These are phyloP conservation scores for Fusarium nodosum DNA, from an alignment of 2,329 filamentous ascomycete genomes.

Conservation along the genomic window DNA sequence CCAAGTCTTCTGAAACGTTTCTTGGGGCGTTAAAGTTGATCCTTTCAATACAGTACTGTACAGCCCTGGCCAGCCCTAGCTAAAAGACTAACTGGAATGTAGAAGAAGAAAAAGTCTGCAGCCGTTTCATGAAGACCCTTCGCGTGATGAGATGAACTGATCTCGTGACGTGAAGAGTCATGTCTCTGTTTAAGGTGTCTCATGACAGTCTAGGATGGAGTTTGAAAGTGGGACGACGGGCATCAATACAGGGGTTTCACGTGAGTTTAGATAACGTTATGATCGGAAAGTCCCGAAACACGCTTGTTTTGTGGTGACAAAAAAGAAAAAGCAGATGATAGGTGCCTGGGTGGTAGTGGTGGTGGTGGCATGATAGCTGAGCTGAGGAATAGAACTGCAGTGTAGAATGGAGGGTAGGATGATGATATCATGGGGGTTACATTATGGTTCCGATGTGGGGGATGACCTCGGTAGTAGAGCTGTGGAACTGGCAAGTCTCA, in stretches of 20 bases:
- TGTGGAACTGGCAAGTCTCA: not conserved
- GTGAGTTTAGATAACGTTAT: conserved; percentile 17
- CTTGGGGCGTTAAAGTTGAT: conserved; percentile 17
- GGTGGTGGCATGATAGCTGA: conserved; percentile 45
- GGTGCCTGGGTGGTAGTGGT: not conserved
- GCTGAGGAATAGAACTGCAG: not conserved
- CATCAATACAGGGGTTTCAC: conserved; percentile 5
- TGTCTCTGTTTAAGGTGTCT: conserved; percentile 25
- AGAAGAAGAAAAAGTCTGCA: conserved; percentile 4
- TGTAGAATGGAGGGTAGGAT: conserved; percentile 42
- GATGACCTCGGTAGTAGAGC: conserved; percentile 25
- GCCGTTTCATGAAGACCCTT: conserved; percentile 30
- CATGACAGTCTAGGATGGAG: conserved; percentile 20
- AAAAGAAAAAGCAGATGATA: conserved; percentile 40
- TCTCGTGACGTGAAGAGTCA: conserved; percentile 39
- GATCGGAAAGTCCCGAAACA: conserved; percentile 42
- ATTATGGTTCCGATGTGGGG: conserved; percentile 28
- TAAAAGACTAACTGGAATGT: conserved; percentile 17
- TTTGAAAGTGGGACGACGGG: conserved; percentile 22
- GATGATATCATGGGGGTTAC: conserved; percentile 50
- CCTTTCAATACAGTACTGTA: conserved; percentile 10
- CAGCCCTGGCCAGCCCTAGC: not conserved
- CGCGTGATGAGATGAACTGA: conserved; percentile 25
- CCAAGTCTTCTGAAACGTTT: conserved; percentile 1
- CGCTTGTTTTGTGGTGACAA: conserved; percentile 1